These are phyloP conservation scores for Annona squamosa DNA, from an alignment of 164 flowering plant genomes.

Conservation along the genomic window DNA sequence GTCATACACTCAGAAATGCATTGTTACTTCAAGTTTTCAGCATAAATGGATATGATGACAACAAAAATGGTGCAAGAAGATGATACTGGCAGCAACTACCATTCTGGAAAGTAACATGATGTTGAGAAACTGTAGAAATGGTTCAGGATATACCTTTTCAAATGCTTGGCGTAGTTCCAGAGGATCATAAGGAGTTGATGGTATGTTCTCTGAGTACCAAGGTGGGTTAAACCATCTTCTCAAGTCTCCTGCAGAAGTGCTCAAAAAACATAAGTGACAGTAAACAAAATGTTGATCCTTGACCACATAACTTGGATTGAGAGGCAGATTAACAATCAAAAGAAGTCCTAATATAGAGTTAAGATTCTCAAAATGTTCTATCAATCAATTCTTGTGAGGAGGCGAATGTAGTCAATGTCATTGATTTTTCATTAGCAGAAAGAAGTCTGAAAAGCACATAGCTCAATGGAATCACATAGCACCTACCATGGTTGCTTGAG, in stretches of 20 bases:
- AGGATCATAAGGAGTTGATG: conserved; percentile 78
- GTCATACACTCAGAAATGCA: not conserved
- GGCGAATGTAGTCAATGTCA: not conserved
- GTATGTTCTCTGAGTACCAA: conserved; percentile 67
- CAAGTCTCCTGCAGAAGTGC: conserved; percentile 52
- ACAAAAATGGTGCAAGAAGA: not conserved
- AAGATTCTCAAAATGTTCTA: not conserved
- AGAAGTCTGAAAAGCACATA: not conserved
- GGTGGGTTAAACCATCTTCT: conserved; percentile 94
- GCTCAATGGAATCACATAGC: conserved; percentile 8
- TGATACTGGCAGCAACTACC: not conserved
- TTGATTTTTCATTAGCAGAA: not conserved
- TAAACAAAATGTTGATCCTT: not conserved
- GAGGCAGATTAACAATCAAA: not conserved
- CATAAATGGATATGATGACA: no score
- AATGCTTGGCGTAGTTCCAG: conserved; percentile 57
- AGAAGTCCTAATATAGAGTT: not conserved
- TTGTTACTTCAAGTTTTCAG: not conserved
- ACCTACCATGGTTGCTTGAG: conserved; percentile 81
- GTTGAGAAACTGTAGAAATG: conserved; percentile 3
- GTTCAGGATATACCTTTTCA: conserved; percentile 59
- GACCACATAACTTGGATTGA: not conserved
- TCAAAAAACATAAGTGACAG: not conserved
- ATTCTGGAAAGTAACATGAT: not conserved
- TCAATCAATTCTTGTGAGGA: not conserved